These are phyloP conservation scores for Fusarium coicis DNA, from an alignment of 2,329 filamentous ascomycete genomes.

Conservation along the genomic window DNA sequence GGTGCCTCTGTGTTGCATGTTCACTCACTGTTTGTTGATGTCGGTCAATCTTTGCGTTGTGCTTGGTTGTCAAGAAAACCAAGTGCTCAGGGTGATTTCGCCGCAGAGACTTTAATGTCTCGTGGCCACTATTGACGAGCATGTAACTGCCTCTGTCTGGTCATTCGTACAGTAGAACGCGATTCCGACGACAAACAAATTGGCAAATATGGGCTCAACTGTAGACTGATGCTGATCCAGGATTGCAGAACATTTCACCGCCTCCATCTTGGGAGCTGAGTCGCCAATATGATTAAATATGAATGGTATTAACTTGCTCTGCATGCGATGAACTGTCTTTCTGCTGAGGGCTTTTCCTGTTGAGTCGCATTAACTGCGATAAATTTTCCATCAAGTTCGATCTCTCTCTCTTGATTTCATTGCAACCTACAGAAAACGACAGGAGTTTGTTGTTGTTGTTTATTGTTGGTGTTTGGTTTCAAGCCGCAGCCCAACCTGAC, in stretches of 20 bases:
- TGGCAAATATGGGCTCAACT: fast-evolving
- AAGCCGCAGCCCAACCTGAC: too few relatives aligned
- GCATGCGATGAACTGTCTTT: not conserved
- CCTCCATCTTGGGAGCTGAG: fast-evolving
- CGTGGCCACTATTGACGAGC: not conserved
- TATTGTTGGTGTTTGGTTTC: not conserved
- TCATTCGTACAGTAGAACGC: not conserved
- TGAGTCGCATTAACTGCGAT: not conserved
- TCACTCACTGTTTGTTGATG: not conserved
- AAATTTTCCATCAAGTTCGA: not conserved
- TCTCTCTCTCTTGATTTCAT: not conserved
- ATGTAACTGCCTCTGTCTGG: not conserved
- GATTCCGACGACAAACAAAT: not conserved
- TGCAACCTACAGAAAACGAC: fast-evolving
- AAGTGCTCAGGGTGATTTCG: fast-evolving
- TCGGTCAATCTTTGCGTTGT: not conserved
- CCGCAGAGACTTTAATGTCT: not conserved
- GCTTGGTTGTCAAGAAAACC: fast-evolving
- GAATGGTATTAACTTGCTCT: not conserved
- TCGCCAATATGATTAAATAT: not conserved
- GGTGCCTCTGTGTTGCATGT: too few relatives aligned
- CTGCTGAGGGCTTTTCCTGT: not conserved
- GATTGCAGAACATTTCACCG: fast-evolving
- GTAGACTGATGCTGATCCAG: too few relatives aligned
- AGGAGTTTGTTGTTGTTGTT: not conserved